Percentiles rank a stretch among this genome's conserved stretches.
Evolutionary conservation across 2,329 filamentous ascomycete species (phyloP).

Genomic region (Didymellaceae sp.): DNA sequence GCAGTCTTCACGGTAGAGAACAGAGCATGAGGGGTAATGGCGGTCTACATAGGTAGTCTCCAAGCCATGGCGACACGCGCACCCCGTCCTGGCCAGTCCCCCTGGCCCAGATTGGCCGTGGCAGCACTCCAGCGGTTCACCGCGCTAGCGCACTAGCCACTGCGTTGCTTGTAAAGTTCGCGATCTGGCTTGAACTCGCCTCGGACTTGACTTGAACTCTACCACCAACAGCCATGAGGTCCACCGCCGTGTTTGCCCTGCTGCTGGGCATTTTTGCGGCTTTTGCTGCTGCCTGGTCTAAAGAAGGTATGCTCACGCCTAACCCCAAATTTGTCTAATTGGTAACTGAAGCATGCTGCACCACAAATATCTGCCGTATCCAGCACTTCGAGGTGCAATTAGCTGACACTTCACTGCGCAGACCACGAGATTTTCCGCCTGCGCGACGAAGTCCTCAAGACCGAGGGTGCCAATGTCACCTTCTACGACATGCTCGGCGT

Average conservation of each 20-base stretch:
- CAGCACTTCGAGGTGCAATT: constrained; percentile 6
- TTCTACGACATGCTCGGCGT: constrained; percentile 95
- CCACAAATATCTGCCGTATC: background rate
- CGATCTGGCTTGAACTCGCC: constrained; percentile 24
- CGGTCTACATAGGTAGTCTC: constrained; percentile 10
- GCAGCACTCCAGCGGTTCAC: constrained; percentile 28
- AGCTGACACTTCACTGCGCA: constrained; percentile 49
- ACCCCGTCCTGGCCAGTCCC: constrained; percentile 9
- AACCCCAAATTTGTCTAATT: background rate
- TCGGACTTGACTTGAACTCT: constrained; percentile 21
- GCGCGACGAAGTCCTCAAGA: constrained; percentile 79
- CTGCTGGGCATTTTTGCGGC: constrained; percentile 73
- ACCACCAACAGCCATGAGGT: constrained; percentile 67
- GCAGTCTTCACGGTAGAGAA: background rate
- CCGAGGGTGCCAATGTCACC: constrained; percentile 78
- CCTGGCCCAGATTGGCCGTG: constrained; percentile 27
- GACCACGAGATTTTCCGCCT: constrained; percentile 98
- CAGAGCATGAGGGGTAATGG: background rate
- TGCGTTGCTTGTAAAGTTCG: constrained; percentile 33
- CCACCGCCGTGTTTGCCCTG: constrained; percentile 67
- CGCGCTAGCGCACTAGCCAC: constrained; percentile 39
- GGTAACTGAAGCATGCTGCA: constrained; percentile 5
- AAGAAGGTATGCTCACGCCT: constrained; percentile 70
- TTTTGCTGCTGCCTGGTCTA: constrained; percentile 80
- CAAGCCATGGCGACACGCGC: constrained; percentile 8